Percentiles rank a stretch among this genome's conserved stretches.
phyloP scores from a whole-genome alignment of 768 basidiomycete species.

The Lentinula boryana region DNA sequence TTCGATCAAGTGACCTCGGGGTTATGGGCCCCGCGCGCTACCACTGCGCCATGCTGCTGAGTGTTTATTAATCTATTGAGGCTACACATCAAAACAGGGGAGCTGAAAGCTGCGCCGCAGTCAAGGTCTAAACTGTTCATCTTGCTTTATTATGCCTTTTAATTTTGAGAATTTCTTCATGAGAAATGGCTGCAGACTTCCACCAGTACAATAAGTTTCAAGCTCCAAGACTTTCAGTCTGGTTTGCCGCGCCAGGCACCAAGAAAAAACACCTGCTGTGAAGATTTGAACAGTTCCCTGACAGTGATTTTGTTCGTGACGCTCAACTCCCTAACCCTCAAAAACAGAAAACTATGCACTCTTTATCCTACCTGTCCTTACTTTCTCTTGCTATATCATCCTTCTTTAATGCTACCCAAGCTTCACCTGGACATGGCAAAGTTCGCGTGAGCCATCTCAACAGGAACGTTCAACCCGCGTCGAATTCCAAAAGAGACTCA shows the following conservation, averaged over 20 bases:
- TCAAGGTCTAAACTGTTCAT: background rate
- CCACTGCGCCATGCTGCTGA: constrained; percentile 55
- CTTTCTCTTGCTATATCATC: background rate
- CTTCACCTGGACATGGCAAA: background rate
- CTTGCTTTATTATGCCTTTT: background rate
- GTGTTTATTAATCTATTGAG: background rate
- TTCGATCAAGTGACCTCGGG: constrained; percentile 64
- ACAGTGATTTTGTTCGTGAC: background rate
- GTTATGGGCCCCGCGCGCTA: constrained; percentile 58
- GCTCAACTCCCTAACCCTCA: background rate
- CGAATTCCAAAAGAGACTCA: background rate
- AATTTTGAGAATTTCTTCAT: no score
- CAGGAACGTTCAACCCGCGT: background rate
- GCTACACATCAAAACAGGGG: background rate
- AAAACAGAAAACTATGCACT: background rate
- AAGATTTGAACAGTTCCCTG: background rate
- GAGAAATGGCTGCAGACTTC: no score
- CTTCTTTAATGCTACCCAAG: background rate
- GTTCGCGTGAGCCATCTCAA: background rate
- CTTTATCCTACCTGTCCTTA: constrained; percentile 2
- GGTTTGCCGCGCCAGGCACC: background rate
- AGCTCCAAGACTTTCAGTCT: no score
- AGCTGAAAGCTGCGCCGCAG: background rate
- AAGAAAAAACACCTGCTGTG: background rate
- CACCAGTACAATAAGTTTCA: no score